Conservation (phyloP, 2,329 filamentous ascomycete genomes). For the Monilinia fructigena region DNA sequence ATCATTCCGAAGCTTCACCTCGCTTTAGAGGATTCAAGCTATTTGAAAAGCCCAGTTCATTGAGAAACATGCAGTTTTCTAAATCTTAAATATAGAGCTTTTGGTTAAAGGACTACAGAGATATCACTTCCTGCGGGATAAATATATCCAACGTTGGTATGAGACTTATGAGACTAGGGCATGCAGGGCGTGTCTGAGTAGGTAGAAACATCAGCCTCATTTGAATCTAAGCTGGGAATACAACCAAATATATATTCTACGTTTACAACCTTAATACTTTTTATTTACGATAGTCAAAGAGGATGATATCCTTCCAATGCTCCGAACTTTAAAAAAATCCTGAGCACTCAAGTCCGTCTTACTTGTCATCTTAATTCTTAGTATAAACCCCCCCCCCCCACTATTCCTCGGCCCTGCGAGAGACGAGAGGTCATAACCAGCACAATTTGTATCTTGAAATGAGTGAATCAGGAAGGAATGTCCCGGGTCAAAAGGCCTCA, state of each 20-base stretch:
- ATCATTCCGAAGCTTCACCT: too few species aligned
- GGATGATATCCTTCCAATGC: too few species aligned
- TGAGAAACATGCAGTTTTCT: too few species aligned
- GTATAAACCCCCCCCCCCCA: too few species aligned
- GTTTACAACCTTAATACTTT: not conserved
- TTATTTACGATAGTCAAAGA: not conserved
- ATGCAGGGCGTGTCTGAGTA: not conserved
- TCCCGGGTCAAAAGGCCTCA: conserved; percentile 3
- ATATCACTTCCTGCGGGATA: not conserved
- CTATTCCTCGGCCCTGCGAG: not conserved
- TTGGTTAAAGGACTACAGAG: too few species aligned
- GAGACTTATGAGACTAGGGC: not conserved
- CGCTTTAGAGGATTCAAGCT: too few species aligned
- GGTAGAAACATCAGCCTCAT: not conserved
- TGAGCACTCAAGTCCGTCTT: too few species aligned
- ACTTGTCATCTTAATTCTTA: too few species aligned
- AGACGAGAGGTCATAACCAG: not conserved
- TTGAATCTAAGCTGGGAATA: not conserved
- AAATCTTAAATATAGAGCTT: too few species aligned
- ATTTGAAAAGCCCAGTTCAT: too few species aligned
- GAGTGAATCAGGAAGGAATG: not conserved
- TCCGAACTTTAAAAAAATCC: too few species aligned
- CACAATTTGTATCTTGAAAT: not conserved
- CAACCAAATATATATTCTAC: not conserved
- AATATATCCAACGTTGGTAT: not conserved